Percentiles rank a stretch among this genome's conserved stretches.
These are phyloP conservation scores for Schizothecium vesticola DNA, from an alignment of 495 filamentous ascomycete genomes.

Conservation along the genomic window DNA sequence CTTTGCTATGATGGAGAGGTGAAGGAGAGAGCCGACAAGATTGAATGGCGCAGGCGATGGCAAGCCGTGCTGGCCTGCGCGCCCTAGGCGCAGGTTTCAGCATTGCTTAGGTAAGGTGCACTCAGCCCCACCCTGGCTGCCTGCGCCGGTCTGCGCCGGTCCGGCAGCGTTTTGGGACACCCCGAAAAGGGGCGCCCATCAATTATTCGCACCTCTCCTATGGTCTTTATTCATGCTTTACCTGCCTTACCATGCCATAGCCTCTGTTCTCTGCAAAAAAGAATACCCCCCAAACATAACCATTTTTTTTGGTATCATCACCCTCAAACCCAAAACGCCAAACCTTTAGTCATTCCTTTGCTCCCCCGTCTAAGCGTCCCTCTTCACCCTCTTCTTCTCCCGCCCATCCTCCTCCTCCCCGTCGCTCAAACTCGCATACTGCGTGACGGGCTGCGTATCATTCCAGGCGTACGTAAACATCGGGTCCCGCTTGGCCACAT, in stretches of 20 bases:
- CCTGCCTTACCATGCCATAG: neutral
- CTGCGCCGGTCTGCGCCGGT: neutral
- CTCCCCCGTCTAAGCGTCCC: slow-evolving; percentile 13
- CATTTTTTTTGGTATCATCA: neutral
- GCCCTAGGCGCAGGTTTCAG: slow-evolving; percentile 22
- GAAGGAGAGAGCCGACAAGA: slow-evolving; percentile 44
- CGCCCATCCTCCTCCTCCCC: slow-evolving; percentile 69
- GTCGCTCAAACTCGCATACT: slow-evolving; percentile 90
- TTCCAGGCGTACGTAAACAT: slow-evolving; percentile 92
- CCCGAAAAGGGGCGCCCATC: neutral
- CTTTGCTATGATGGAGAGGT: slow-evolving; percentile 47
- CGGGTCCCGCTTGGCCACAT: slow-evolving; percentile 87
- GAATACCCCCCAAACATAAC: neutral
- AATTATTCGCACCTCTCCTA: neutral
- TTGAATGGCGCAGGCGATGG: slow-evolving; percentile 41
- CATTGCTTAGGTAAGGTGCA: slow-evolving; percentile 23
- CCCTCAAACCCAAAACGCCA: neutral
- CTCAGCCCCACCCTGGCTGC: neutral
- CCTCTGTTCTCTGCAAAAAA: neutral
- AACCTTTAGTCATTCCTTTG: neutral
- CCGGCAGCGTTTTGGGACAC: neutral
- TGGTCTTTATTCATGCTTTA: neutral
- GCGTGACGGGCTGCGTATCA: slow-evolving; percentile 84
- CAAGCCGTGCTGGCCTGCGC: slow-evolving; percentile 29
- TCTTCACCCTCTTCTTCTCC: slow-evolving; percentile 62